A percentile compares a stretch with the other conserved stretches of the same genome.
Conservation (phyloP, 768 basidiomycete genomes). For the Trametes maxima region DNA sequence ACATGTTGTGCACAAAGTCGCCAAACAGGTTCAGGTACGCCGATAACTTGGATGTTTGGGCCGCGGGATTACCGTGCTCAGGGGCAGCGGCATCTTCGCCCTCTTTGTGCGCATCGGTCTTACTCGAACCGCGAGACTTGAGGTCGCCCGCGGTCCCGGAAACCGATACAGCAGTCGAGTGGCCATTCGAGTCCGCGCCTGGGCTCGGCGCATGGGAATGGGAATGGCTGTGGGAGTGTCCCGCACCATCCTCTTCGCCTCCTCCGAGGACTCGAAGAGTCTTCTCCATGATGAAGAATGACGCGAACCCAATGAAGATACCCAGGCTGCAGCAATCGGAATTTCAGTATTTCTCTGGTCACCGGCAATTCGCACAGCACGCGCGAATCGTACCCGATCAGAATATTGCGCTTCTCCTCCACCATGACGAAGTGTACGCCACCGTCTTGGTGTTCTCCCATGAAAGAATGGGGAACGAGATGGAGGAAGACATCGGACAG, state of each 20-base stretch:
- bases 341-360: conserved; percentile 3
- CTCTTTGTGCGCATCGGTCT: conserved; percentile 33
- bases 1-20: conserved; percentile 95
- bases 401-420: conserved; percentile 88
- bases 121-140: conserved; percentile 44
- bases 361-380: not conserved
- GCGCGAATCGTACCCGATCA: conserved; percentile 65
- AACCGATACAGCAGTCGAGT: conserved; percentile 50
- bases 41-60: conserved; percentile 78
- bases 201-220: conserved; percentile 53
- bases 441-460: conserved; percentile 79
- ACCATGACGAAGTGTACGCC: conserved; percentile 81
- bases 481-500: conserved; percentile 93
- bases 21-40: conserved; percentile 93
- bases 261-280: conserved; percentile 78
- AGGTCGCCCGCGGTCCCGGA: conserved; percentile 49
- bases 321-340: conserved; percentile 52
- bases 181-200: conserved; percentile 36
- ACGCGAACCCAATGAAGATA: conserved; percentile 84
- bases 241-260: conserved; percentile 51
- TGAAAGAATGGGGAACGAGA: conserved; percentile 88
- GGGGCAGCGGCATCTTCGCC: conserved; percentile 24
- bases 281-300: conserved; percentile 95
- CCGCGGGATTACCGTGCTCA: conserved; percentile 28
- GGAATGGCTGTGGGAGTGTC: conserved; percentile 59